These are phyloP conservation scores for Catharanthus roseus DNA, from an alignment of 257 asterid genomes.

Conservation along the genomic window DNA sequence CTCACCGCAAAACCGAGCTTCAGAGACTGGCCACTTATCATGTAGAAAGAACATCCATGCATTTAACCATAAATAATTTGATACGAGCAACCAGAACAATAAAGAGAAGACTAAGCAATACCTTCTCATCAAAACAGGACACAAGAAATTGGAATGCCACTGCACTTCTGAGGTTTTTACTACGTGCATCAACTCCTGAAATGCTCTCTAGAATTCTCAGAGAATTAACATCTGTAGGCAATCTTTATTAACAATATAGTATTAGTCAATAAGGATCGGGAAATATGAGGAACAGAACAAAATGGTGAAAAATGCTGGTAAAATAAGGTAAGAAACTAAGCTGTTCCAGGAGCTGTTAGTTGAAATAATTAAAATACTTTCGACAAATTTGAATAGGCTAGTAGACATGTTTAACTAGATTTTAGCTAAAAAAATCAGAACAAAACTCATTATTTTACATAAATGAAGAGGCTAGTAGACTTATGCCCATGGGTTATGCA, in stretches of 20 bases:
- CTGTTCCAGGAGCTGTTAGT: not conserved
- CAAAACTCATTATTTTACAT: not conserved
- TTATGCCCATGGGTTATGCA: not conserved
- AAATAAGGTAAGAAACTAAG: not conserved
- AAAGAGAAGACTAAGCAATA: slow-evolving; percentile 18
- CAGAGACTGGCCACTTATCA: too few relatives aligned
- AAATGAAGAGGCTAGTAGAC: not conserved
- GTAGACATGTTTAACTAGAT: not conserved
- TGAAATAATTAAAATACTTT: not conserved
- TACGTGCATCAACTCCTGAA: slow-evolving; percentile 47
- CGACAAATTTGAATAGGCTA: not conserved
- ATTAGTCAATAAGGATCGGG: slow-evolving; percentile 15
- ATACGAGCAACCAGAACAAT: not conserved
- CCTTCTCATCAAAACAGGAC: slow-evolving; percentile 54
- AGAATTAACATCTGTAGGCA: slow-evolving; percentile 66
- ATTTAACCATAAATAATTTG: not conserved
- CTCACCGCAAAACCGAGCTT: not conserved
- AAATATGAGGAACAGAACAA: not conserved
- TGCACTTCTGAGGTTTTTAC: slow-evolving; percentile 71
- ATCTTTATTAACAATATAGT: slow-evolving; percentile 35
- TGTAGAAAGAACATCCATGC: not conserved
- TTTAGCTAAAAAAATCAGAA: not conserved
- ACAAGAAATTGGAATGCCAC: slow-evolving; percentile 69
- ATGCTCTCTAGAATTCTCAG: slow-evolving; percentile 73
- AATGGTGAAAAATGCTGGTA: not conserved